Percentiles rank a stretch among this genome's conserved stretches.
These are phyloP conservation scores for Fusarium subglutinans DNA, from an alignment of 2,329 filamentous ascomycete species.

Conservation along the genomic window DNA sequence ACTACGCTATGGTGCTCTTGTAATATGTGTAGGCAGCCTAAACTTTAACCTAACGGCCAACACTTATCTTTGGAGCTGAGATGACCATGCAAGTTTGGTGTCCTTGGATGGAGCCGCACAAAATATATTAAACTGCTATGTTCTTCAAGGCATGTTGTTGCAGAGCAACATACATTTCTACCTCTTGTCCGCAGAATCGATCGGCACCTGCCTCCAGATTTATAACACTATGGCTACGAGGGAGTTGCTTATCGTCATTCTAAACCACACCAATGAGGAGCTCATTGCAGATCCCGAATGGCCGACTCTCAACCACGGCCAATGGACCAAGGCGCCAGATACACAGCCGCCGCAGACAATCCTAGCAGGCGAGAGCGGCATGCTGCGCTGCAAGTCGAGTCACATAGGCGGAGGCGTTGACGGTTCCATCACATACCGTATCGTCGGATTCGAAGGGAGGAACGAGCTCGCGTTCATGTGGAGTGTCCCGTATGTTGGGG, in stretches of 20 bases:
- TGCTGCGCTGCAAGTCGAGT: neutral
- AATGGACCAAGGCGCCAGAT: neutral
- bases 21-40: neutral
- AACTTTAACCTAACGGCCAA: fast-evolving
- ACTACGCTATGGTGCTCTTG: fast-evolving
- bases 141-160: too few species aligned
- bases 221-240: neutral
- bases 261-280: neutral
- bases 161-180: too few species aligned
- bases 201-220: too few species aligned
- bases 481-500: constrained; percentile 5
- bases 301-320: neutral
- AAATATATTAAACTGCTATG: fast-evolving
- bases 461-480: neutral
- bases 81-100: neutral
- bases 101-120: fast-evolving
- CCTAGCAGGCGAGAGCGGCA: neutral
- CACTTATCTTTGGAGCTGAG: neutral
- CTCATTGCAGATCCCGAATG: neutral
- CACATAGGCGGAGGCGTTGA: neutral
- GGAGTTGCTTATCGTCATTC: neutral
- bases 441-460: neutral
- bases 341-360: neutral
- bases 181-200: too few species aligned
- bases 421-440: neutral